Evolutionary conservation across 208 protist species (phyloP).

Genomic region (Trypanosoma cruzi): DNA sequence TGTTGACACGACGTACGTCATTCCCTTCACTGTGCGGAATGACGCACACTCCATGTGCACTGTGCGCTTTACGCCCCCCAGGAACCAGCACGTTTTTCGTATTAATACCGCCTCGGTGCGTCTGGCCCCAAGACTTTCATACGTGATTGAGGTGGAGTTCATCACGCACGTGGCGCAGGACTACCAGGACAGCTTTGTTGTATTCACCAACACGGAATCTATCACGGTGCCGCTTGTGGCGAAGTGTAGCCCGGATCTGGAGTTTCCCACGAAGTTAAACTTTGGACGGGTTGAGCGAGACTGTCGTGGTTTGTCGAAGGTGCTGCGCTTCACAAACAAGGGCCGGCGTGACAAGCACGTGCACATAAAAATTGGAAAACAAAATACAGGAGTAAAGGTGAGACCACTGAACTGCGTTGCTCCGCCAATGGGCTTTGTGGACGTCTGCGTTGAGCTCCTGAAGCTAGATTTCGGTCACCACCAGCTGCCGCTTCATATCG

Average conservation of each 20-base stretch:
- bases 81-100: conserved; percentile 56
- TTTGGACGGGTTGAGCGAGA: conserved; percentile 80
- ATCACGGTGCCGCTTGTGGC: conserved; percentile 71
- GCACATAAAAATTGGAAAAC: background rate
- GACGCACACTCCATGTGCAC: conserved; percentile 52
- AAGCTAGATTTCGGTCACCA: conserved; percentile 43
- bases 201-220: conserved; percentile 69
- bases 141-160: conserved; percentile 86
- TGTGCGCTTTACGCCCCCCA: conserved; percentile 77
- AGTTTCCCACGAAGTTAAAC: conserved; percentile 51
- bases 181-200: conserved; percentile 68
- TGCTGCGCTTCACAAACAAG: conserved; percentile 68
- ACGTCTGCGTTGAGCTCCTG: conserved; percentile 63
- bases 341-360: conserved; percentile 66
- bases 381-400: conserved; percentile 27
- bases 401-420: conserved; percentile 31
- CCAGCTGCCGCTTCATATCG: conserved; percentile 41
- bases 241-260: conserved; percentile 60
- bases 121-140: conserved; percentile 73
- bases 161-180: conserved; percentile 67
- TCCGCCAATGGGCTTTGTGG: conserved; percentile 42
- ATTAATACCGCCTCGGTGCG: conserved; percentile 66
- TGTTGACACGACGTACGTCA: conserved; percentile 85
- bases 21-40: conserved; percentile 86
- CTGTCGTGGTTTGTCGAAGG: conserved; percentile 31